Percentiles rank a stretch among this genome's conserved stretches.
Evolutionary conservation across 805 yeast genomes (phyloP).

Genomic region (Kazachstania viticola): DNA sequence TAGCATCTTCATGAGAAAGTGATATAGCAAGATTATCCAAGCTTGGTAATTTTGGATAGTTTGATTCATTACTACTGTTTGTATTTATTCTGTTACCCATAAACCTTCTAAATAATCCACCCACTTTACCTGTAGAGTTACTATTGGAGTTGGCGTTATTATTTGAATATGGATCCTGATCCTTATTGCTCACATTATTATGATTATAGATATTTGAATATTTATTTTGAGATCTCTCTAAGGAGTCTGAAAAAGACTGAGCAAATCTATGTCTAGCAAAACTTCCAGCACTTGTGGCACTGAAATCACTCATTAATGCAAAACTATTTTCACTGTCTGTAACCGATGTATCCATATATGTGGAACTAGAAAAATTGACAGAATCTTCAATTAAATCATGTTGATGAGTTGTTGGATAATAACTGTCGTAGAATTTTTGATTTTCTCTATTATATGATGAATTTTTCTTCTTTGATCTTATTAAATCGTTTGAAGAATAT

Average conservation of each 20-base stretch:
- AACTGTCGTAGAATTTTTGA: slow-evolving; percentile 11
- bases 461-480: slow-evolving; percentile 2
- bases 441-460: slow-evolving; percentile 5
- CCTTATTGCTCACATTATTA: neutral
- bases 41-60: slow-evolving; percentile 23
- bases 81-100: slow-evolving; percentile 18
- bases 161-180: neutral
- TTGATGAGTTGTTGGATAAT: slow-evolving; percentile 3
- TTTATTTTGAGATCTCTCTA: slow-evolving; percentile 16
- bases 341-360: slow-evolving; percentile 39
- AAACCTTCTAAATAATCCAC: slow-evolving; percentile 25
- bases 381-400: slow-evolving; percentile 4
- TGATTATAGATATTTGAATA: slow-evolving; percentile 1
- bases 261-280: slow-evolving; percentile 62
- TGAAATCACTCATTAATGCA: slow-evolving; percentile 47
- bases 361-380: slow-evolving; percentile 30
- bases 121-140: slow-evolving; percentile 21
- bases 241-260: slow-evolving; percentile 24
- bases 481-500: slow-evolving; percentile 17
- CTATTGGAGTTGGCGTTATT: slow-evolving; percentile 19
- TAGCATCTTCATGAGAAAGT: slow-evolving; percentile 29
- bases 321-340: slow-evolving; percentile 30
- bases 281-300: slow-evolving; percentile 87
- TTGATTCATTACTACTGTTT: slow-evolving; percentile 4
- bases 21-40: slow-evolving; percentile 14